Evolutionary conservation across 73 alveolate species (phyloP).

Genomic region (Paramecium tetraurelia): DNA sequence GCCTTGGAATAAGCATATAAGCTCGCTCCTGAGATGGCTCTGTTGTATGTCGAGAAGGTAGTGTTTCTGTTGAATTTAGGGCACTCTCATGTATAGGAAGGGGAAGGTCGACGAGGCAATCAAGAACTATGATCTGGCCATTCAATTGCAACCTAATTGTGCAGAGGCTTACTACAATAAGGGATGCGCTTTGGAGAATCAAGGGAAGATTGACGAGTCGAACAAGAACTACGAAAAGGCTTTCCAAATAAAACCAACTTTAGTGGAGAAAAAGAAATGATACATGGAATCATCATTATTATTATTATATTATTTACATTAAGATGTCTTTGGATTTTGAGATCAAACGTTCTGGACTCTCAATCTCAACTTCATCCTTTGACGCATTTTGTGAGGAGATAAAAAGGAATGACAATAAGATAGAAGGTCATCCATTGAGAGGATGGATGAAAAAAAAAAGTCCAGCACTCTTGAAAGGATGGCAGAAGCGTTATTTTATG

Average conservation of each 20-base stretch:
- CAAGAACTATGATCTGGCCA: conserved; percentile 21
- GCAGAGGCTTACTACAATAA: conserved; percentile 56
- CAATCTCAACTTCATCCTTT: not conserved
- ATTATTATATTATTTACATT: not conserved
- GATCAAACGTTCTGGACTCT: not conserved
- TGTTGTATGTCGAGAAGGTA: conserved; percentile 30
- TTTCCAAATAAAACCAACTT: conserved; percentile 33
- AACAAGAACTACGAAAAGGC: conserved; percentile 26
- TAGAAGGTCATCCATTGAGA: not conserved
- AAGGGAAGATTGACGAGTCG: conserved; percentile 42
- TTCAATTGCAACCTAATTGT: not conserved
- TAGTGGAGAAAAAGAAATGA: conserved; percentile 25
- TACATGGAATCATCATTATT: not conserved
- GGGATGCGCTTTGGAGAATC: conserved; percentile 49
- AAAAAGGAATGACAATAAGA: not conserved
- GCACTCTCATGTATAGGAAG: conserved; percentile 36
- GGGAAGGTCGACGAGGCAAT: conserved; percentile 51
- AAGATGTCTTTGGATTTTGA: not conserved
- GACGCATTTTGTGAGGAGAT: not conserved
- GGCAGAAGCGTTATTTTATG: conserved; percentile 72
- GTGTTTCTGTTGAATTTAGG: not conserved
- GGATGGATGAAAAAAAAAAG: conserved; percentile 72
- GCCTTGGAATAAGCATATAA: conserved; percentile 21
- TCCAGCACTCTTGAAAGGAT: conserved; percentile 67
- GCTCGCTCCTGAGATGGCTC: conserved; percentile 40